These are phyloP conservation scores for Malassezia brasiliensis DNA, from an alignment of 1,284 basidiomycete genomes.

Conservation along the genomic window DNA sequence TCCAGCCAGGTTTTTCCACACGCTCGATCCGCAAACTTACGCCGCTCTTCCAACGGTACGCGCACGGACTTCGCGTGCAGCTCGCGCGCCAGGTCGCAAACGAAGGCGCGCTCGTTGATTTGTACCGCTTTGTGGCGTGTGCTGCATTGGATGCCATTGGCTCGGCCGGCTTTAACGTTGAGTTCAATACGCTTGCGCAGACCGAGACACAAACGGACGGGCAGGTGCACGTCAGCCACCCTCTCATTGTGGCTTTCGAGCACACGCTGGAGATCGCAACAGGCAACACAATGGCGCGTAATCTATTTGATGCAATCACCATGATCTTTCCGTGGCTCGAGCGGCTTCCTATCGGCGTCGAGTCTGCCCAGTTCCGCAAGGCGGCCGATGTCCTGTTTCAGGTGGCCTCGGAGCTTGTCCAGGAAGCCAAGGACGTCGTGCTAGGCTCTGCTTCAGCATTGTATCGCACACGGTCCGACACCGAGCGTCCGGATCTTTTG, in stretches of 20 bases:
- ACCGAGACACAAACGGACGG: neutral
- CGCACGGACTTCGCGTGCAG: constrained; percentile 17
- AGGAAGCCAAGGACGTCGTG: constrained; percentile 1
- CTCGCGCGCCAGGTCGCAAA: constrained; percentile 16
- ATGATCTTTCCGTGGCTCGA: constrained; percentile 12
- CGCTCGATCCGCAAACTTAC: constrained; percentile 30
- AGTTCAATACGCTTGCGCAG: constrained; percentile 8
- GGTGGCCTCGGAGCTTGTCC: constrained; percentile 4
- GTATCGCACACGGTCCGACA: neutral
- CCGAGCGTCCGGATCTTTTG: constrained; percentile 25
- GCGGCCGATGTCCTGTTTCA: neutral
- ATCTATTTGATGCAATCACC: constrained; percentile 7
- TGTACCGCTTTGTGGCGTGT: constrained; percentile 3
- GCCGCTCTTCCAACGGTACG: constrained; percentile 30
- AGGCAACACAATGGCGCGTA: neutral
- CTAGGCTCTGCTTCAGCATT: neutral
- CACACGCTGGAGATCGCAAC: constrained; percentile 13
- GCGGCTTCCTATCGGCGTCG: constrained; percentile 6
- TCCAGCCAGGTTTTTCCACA: constrained; percentile 38
- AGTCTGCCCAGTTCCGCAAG: constrained; percentile 3
- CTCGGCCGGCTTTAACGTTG: constrained; percentile 11
- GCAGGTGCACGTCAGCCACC: neutral
- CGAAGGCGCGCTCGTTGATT: constrained; percentile 2
- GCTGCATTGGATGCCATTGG: constrained; percentile 17
- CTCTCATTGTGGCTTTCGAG: constrained; percentile 7